Evolutionary conservation across 345 rosid species (phyloP).

Genomic region (Durio zibethinus): DNA sequence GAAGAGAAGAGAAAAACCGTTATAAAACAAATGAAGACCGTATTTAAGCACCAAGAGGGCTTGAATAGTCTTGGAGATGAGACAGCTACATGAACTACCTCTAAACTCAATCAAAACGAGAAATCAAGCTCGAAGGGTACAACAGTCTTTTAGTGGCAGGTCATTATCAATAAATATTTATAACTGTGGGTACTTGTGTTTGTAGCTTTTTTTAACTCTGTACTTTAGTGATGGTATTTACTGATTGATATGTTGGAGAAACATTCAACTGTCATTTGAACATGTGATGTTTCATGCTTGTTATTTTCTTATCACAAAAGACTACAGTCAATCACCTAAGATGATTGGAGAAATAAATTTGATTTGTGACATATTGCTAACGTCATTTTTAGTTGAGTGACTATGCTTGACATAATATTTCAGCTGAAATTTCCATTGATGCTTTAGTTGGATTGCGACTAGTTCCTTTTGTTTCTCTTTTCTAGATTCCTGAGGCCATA

Average conservation of each 20-base stretch:
- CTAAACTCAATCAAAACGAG: not conserved
- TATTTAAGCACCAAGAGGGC: not conserved
- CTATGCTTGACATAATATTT: conserved; percentile 16
- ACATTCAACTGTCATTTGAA: not conserved
- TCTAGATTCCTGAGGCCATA: conserved; percentile 46
- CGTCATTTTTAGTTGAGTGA: conserved; percentile 28
- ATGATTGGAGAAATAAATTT: not conserved
- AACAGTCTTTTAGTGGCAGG: not conserved
- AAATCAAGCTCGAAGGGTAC: not conserved
- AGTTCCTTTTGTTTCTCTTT: conserved; percentile 42
- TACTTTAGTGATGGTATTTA: not conserved
- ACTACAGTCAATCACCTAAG: not conserved
- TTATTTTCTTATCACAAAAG: conserved; percentile 7
- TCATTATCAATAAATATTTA: not conserved
- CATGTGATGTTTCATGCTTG: conserved; percentile 10
- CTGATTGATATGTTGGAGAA: not conserved
- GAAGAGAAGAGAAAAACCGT: not conserved
- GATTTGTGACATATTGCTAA: conserved; percentile 38
- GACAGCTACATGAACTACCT: not conserved
- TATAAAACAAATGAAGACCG: not conserved
- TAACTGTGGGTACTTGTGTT: not conserved
- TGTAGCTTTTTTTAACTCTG: not conserved
- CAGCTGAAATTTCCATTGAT: conserved; percentile 10
- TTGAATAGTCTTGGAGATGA: not conserved
- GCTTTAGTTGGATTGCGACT: conserved; percentile 38